These are phyloP conservation scores for Pseudoneurospora amorphoporcata DNA, from an alignment of 495 filamentous ascomycete species.

Conservation along the genomic window DNA sequence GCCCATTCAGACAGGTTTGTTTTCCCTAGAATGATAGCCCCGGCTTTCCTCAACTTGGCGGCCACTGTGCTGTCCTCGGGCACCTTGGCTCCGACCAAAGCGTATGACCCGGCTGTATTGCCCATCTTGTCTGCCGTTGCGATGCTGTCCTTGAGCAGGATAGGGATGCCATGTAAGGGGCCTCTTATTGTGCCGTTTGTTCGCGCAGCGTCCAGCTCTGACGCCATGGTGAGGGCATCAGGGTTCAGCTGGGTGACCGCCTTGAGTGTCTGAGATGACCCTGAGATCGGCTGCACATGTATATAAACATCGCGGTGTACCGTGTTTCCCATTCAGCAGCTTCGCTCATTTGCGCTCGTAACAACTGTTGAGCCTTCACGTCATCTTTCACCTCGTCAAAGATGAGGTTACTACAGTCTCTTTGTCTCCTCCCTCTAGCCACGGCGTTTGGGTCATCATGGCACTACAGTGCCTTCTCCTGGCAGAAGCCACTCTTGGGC, in stretches of 20 bases:
- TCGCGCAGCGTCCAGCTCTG: slow-evolving; percentile 19
- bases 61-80: slow-evolving; percentile 36
- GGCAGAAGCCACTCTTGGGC: neutral
- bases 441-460: neutral
- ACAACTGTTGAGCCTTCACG: neutral
- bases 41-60: slow-evolving; percentile 37
- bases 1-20: slow-evolving; percentile 36
- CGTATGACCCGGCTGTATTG: slow-evolving; percentile 44
- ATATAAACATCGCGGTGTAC: neutral
- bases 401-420: neutral
- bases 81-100: slow-evolving; percentile 41
- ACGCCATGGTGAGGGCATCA: slow-evolving; percentile 31
- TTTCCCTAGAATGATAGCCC: slow-evolving; percentile 42
- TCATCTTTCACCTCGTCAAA: neutral
- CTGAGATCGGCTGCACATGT: neutral
- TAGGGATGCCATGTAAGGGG: slow-evolving; percentile 56
- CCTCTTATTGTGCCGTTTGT: slow-evolving; percentile 19
- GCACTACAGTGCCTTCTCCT: neutral
- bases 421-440: neutral
- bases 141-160: slow-evolving; percentile 65
- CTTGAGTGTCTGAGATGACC: slow-evolving; percentile 18
- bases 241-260: slow-evolving; percentile 37
- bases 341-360: neutral
- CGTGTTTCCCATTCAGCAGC: neutral
- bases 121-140: slow-evolving; percentile 60